Evolutionary conservation across 306 rosid species (phyloP), one percentile per base, ranked within the genome.

Genomic region (Cucumis melo): DNA sequence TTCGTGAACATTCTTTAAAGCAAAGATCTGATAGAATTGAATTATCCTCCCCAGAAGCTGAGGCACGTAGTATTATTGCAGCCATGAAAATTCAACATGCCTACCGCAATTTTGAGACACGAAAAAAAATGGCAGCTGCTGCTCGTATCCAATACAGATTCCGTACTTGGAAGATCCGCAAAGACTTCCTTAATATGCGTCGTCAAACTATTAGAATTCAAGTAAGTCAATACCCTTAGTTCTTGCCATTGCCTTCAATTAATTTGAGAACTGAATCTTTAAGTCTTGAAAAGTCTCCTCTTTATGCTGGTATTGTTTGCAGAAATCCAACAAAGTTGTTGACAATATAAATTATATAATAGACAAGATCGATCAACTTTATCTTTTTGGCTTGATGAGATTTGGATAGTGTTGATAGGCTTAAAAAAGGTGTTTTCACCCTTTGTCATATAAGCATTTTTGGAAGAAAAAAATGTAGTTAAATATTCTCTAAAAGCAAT

Each of bases 61-160:
- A 92, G 86, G 99, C 97, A 62, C 95, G 88, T 17, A 48, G 70
- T 67, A 92, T 95, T 72, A 78, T 95, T 75, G 96, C 99, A 39
- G 99, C 97, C 87, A 81, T 95, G 99, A 92, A 86, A 82, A 95
- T 95, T 83, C 99, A 95, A 68, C 96, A 92, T 80, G 98, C 99
- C 80, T 95, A 83, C 78, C 92, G 93, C 61, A 87, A 86, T 79
- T 87, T 50, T 48, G 99, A 88, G 81, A 51, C 87, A 0, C 83
- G 82, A 76, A 92, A 87, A 77, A 81, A 72, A 78, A 80, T 90
- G 82, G 76, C 74, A 66, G 99, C 99, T 70, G 98, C 96, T 79
- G 96, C 90, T 62, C 97, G 81, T 66, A 95, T 95, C 74, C 99
- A 95, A 80, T 42, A 88, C 83, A 84, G 89, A 65, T 95, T 81